Conservation (phyloP, 2,329 filamentous ascomycete genomes). For the Simplicillium sp. region DNA sequence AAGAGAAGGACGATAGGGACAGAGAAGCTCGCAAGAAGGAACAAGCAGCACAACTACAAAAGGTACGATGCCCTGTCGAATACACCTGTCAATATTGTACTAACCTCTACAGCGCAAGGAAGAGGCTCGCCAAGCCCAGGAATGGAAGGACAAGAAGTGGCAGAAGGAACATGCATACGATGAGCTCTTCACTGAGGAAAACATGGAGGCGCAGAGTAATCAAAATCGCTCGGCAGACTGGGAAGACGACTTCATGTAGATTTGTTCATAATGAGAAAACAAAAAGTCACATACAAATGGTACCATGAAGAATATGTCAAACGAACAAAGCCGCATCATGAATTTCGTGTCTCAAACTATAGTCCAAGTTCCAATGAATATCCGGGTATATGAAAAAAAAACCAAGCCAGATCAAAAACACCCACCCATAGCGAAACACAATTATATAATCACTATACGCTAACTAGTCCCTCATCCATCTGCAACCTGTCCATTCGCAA, state of each 20-base stretch:
- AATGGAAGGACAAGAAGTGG: constrained; percentile 82
- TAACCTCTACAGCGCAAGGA: constrained; percentile 55
- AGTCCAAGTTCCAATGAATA: no score
- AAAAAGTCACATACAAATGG: background rate
- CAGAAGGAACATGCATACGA: constrained; percentile 98
- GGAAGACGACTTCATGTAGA: constrained; percentile 88
- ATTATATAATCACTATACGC: no score
- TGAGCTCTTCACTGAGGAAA: constrained; percentile 77
- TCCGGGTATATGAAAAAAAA: no score
- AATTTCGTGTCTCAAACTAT: no score
- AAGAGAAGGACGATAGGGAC: constrained; percentile 71
- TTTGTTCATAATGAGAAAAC: background rate
- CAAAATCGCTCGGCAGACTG: constrained; percentile 71
- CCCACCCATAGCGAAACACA: no score
- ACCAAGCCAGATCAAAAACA: no score
- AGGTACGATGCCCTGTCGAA: constrained; percentile 37
- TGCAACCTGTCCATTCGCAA: background rate
- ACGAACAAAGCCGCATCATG: no score
- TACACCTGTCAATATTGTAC: background rate
- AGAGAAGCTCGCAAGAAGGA: constrained; percentile 66
- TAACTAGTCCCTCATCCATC: constrained; percentile 9
- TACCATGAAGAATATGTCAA: no score
- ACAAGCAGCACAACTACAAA: constrained; percentile 47
- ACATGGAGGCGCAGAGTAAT: constrained; percentile 70
- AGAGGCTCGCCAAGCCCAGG: constrained; percentile 62